Percentiles rank a stretch among this genome's conserved stretches.
These are phyloP conservation scores for Cyathus pygmaeus DNA, from an alignment of 1,284 basidiomycete genomes.

Conservation along the genomic window DNA sequence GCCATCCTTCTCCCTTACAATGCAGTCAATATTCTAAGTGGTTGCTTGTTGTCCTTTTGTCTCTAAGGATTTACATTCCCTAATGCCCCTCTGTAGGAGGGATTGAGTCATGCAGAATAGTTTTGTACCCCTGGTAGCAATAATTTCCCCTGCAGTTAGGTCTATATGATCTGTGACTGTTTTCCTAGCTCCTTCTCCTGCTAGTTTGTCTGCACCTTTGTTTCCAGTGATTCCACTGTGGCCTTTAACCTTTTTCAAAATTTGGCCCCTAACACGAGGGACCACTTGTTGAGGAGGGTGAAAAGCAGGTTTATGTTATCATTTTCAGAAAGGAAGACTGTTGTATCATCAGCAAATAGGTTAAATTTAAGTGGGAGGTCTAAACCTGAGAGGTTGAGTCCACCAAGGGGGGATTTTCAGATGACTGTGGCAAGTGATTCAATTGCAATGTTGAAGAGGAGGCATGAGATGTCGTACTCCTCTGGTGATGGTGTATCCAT, in stretches of 20 bases:
- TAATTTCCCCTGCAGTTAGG: too few species aligned
- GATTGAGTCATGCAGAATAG: too few species aligned
- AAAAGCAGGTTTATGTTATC: constrained; percentile 29
- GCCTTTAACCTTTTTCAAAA: constrained; percentile 20
- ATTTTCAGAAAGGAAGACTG: constrained; percentile 25
- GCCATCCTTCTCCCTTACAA: too few species aligned
- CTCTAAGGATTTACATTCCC: too few species aligned
- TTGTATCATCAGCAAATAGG: constrained; percentile 44
- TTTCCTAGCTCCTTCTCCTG: too few species aligned
- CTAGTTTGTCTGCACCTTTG: too few species aligned
- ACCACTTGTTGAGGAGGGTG: constrained; percentile 35
- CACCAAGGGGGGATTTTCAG: constrained; percentile 35
- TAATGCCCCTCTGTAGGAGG: too few species aligned
- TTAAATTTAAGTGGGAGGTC: constrained; percentile 22
- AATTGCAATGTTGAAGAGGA: constrained; percentile 46
- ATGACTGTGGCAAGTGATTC: constrained; percentile 37
- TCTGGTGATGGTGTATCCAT: constrained; percentile 29
- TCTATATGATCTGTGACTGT: too few species aligned
- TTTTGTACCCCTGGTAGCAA: too few species aligned
- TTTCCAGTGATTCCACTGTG: too few species aligned
- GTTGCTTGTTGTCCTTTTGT: too few species aligned
- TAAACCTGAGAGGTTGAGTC: constrained; percentile 26
- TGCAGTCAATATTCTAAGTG: too few species aligned
- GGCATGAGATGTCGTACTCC: constrained; percentile 51
- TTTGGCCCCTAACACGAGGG: constrained; percentile 42